These are phyloP conservation scores for Beta lomatogona DNA, from an alignment of 179 eudicot genomes.

Conservation along the genomic window DNA sequence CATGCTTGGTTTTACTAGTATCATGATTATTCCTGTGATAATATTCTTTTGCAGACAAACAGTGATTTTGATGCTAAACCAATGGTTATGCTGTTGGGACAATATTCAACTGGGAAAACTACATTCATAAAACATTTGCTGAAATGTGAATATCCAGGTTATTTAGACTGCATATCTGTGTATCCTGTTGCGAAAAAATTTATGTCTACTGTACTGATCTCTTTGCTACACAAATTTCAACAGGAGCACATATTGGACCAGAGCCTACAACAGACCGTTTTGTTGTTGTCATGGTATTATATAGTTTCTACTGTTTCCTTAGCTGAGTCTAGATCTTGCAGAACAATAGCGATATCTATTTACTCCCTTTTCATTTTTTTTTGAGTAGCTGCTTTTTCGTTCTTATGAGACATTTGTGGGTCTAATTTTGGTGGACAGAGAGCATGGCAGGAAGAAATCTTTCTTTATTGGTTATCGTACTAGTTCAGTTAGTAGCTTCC, in stretches of 20 bases:
- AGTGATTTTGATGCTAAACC: conserved; percentile 98
- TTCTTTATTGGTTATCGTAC: too few relatives aligned
- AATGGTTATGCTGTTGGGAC: conserved; percentile 99
- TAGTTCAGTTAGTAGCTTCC: too few relatives aligned
- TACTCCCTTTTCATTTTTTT: neutral
- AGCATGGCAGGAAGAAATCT: too few relatives aligned
- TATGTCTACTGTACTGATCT: neutral
- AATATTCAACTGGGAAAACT: conserved; percentile 96
- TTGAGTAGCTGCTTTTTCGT: neutral
- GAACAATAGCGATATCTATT: neutral
- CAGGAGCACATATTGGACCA: conserved; percentile 99
- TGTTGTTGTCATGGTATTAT: conserved; percentile 83
- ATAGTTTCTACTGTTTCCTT: neutral
- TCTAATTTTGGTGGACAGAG: too few relatives aligned
- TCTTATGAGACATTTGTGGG: neutral
- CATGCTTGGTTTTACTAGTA: neutral
- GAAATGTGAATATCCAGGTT: conserved; percentile 86
- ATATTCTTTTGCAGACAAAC: conserved; percentile 48
- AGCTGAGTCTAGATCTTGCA: neutral
- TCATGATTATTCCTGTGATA: neutral
- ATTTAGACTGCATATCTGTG: conserved; percentile 2
- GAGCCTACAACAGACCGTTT: conserved; percentile 97
- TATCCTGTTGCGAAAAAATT: neutral
- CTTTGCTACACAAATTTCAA: conserved; percentile 7
- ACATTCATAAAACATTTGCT: conserved; percentile 91